Base-by-base conservation (phyloP, 495 filamentous ascomycete species). In the Hyaloscypha finlandica region DNA sequence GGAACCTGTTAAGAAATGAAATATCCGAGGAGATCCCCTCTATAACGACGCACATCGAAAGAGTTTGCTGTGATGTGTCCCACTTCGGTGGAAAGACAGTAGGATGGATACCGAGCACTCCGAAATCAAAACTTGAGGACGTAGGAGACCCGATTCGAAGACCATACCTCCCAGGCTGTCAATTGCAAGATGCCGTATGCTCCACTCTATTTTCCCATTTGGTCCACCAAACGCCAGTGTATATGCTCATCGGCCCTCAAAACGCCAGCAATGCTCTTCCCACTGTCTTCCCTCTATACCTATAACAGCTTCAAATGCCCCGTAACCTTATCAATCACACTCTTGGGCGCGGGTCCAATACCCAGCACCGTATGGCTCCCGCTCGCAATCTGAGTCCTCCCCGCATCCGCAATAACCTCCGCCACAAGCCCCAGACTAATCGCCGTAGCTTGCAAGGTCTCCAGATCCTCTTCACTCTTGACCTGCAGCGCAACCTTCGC, bases 321-420 rank as follows among this genome's bases (percentile, higher is more conserved):
- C 6, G 95, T 97, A 59, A 99, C 90, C 69, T 86, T 75, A 79
- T 99, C 90, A 20, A 99, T 86, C 59, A 94, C 79, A 70, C 89
- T 90, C 84, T 91, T 94, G 22, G 94, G 96, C 8, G 89, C 95
- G 45, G 96, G 88, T 1, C 91, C 91, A 66, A 99, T 84, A 5
- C 96, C 95, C 48, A 97, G 81, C 37, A 98, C 95, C 4, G 95
- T 99, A 73, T 89, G 83, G 73, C 91, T 96, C 20, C 96, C 94
- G 52, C 87, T 86, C n/a, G 89, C 94, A 78, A 99, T 96, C 86
- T 98, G 96, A 35, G 95, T 99, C 64, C 95, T 84, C 31, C 95
- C 95, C n/a, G 95, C 95, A 83, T 99, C 95, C 71, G 90, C 86
- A 59, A 99, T 92, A 37, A 97, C 87, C 75, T 91, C 88, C 55